Evolutionary conservation across 352 stramenopile species (phyloP), one percentile per base, ranked within the genome.

Genomic region (Globisporangium perplexum): DNA sequence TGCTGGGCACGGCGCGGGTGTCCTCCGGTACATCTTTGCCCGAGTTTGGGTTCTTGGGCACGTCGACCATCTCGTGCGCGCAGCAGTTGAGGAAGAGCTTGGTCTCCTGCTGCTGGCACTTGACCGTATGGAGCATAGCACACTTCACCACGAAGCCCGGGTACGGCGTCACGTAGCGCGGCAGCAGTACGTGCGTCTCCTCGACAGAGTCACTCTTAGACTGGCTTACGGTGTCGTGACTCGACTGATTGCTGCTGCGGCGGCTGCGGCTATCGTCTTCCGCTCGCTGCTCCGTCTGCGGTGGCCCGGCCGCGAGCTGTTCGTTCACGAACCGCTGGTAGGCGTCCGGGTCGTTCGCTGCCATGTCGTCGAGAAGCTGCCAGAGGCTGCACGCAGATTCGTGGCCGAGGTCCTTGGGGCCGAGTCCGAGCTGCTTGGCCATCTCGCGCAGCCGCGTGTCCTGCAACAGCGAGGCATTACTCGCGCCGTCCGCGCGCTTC

Each of bases 61-160:
- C 49, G 38, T 84, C 82, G n/a, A 94, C 63, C 31, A 86, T 71
- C 39, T 73, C 72, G 50, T 93, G 80, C 1, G 68, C 74, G 47
- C 84, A 93, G 57, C 83, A 70, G 53, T 94, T 94, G 26, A 93
- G 41, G 59, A 94, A 94, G 26, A 94, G 66, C 57, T 94, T 94
- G 49, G 64, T 81, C 43, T 75, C 67, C 48, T 69, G 42, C 38
- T 77, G 77, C 56, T 84, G 66, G 30, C 78, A 82, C 56, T 90
- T 88, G 53, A 81, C 44, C 3, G 67, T 65, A 39, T 72, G 59
- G 41, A 69, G 55, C 63, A 86, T 83, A 31, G 50, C 50, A 55
- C 82, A 89, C 62, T 94, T 94, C 63, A 90, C 62, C 15, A 94
- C 83, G 47, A 85, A 91, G 17, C 83, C 79, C 28, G 84, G 72